Evolutionary conservation across 2,329 filamentous ascomycete genomes (phyloP), one percentile per base, ranked within the genome.

Genomic region (Pseudogymnoascus sp.): DNA sequence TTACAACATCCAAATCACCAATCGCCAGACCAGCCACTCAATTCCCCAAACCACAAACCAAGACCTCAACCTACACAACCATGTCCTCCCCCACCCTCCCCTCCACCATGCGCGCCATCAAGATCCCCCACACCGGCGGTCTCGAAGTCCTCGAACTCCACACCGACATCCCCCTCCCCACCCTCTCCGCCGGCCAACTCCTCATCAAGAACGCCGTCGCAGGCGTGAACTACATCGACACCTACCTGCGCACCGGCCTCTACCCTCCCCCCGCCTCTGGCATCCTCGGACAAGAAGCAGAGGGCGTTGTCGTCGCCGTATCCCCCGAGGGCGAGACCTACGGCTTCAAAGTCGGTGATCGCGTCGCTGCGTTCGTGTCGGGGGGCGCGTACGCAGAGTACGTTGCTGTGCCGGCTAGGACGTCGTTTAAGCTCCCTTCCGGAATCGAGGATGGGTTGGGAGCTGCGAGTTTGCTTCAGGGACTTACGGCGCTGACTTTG

Each of bases 181-280:
- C 80, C 59, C 83, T 82, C 1, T 78, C 83, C 36, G 83, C 87
- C n/a, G 87, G 85, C 63, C 81, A 96, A 67, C 75, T 96, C 21
- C 82, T 96, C 3, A 83, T 96, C 63, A 88, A 87, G 75, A 96
- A 96, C 74, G 84, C 87, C 66, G 89, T 83, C 72, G 80, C 88
- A 58, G 92, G 92, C 64, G 79, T 96, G 64, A 96, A 96, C 76
- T 96, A 83, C 76, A 95, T 96, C 70, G 92, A 96, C 75, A 96
- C 79, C 39, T 96, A 96, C 77, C 95, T 92, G 82, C 90, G 92
- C 72, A 85, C 82, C 10, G 92, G 92, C 9, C 83, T 96, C 59
- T 96, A 96, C 79, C 78, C 86, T 1, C 81, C 88, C 0, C 72
- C 77, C 1, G 85, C 89, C 68, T 92, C 92, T 4, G 82, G 89